phyloP scores from a whole-genome alignment of 306 rosid species.

The Sophora flavescens region DNA sequence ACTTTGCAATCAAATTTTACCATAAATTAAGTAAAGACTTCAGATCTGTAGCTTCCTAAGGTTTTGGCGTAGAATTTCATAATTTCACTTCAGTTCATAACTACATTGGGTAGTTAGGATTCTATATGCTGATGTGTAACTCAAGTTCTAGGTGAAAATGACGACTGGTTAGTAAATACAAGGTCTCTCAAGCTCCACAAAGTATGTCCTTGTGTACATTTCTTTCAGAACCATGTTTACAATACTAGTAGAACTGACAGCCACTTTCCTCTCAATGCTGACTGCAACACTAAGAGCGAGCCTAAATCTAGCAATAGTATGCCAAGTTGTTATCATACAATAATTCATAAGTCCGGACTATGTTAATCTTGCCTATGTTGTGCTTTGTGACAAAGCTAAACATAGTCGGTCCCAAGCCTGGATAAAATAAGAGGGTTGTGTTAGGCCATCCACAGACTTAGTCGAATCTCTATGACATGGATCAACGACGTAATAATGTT shows the following conservation, averaged over 20 bases:
- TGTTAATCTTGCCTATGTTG: too few species aligned
- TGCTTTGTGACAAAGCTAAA: too few species aligned
- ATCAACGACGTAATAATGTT: too few species aligned
- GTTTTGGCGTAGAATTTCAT: slow-evolving; percentile 9
- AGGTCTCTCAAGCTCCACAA: slow-evolving; percentile 16
- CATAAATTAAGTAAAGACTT: slow-evolving; percentile 20
- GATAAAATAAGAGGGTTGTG: too few species aligned
- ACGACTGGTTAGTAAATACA: slow-evolving; percentile 1
- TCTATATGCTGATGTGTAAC: neutral
- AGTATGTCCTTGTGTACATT: neutral
- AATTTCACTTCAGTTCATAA: neutral
- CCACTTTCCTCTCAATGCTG: slow-evolving; percentile 22
- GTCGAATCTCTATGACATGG: too few species aligned
- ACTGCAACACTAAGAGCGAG: slow-evolving; percentile 7
- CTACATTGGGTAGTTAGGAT: too few species aligned
- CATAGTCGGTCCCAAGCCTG: too few species aligned
- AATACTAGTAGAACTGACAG: slow-evolving; percentile 9
- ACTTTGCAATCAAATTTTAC: slow-evolving; percentile 10
- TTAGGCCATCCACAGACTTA: too few species aligned
- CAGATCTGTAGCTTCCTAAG: neutral
- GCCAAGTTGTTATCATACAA: slow-evolving; percentile 17
- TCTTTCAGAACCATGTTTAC: neutral
- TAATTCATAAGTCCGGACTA: too few species aligned
- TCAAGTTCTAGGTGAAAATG: slow-evolving; percentile 24
- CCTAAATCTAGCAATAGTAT: slow-evolving; percentile 1